phyloP scores from a whole-genome alignment of 78 protist genomes.

The Monosiga brevicollis region DNA sequence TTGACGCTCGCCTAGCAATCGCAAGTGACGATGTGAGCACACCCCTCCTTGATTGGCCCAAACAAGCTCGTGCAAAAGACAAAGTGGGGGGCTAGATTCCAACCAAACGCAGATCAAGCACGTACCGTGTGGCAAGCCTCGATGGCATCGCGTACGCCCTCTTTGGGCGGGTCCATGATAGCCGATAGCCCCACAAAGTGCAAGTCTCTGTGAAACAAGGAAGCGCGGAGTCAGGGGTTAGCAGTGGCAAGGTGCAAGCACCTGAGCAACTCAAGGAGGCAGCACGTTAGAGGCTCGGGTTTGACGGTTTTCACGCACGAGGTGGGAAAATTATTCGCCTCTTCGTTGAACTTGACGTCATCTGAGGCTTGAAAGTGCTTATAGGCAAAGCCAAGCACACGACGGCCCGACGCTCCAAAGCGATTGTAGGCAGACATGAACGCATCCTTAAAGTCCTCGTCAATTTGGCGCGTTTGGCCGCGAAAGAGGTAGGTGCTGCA shows the following conservation, averaged over 20 bases:
- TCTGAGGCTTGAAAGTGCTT: no score
- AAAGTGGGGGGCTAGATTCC: no score
- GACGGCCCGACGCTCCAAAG: constrained; percentile 4
- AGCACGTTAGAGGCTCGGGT: no score
- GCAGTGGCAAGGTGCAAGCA: constrained; percentile 18
- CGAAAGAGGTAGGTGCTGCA: constrained; percentile 6
- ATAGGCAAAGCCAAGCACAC: constrained; percentile 16
- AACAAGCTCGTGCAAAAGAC: no score
- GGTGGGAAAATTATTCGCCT: no score
- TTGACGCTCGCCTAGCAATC: no score
- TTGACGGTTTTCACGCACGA: no score
- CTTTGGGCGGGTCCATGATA: constrained; percentile 94
- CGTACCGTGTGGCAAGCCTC: constrained; percentile 16
- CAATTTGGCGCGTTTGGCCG: constrained; percentile 23
- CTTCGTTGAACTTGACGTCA: no score
- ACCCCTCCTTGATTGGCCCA: no score
- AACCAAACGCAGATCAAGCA: no score
- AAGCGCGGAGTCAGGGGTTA: no score
- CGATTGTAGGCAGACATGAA: neutral
- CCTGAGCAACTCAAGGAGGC: constrained; percentile 9
- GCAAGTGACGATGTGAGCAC: no score
- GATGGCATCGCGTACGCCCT: constrained; percentile 54
- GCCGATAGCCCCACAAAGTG: constrained; percentile 78
- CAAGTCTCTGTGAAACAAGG: constrained; percentile 31
- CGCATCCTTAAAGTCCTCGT: neutral